Percentiles rank a stretch among this genome's conserved stretches.
These are phyloP conservation scores for Dunaliella primolecta DNA, from an alignment of 139 green algal species.

Conservation along the genomic window DNA sequence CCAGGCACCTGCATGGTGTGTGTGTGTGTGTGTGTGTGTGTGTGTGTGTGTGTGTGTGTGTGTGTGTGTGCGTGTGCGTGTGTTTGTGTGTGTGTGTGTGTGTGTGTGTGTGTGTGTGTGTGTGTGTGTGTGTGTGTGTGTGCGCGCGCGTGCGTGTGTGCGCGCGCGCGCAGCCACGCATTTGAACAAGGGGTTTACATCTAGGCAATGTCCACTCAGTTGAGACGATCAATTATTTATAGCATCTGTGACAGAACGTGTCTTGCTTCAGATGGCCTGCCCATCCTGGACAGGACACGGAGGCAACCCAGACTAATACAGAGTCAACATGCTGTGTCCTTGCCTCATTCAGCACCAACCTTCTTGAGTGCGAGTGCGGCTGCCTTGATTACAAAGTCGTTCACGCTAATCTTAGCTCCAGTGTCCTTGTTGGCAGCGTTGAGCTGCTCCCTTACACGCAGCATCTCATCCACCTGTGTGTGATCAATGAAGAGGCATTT, in stretches of 20 bases:
- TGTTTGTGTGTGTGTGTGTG: slow-evolving; percentile 6
- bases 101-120: slow-evolving; percentile 2
- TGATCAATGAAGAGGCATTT: background rate
- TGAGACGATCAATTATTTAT: too few relatives aligned
- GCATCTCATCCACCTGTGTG: slow-evolving; percentile 60
- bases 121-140: background rate
- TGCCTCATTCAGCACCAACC: too few relatives aligned
- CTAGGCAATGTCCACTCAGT: too few relatives aligned
- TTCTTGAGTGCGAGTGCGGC: slow-evolving; percentile 73
- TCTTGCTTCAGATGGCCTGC: too few relatives aligned
- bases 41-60: background rate
- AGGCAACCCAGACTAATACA: too few relatives aligned
- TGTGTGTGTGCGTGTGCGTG: background rate
- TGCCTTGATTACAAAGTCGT: slow-evolving; percentile 97
- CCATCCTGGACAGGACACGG: too few relatives aligned
- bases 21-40: background rate
- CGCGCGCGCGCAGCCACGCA: too few relatives aligned
- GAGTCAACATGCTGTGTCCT: too few relatives aligned
- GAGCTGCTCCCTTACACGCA: slow-evolving; percentile 53
- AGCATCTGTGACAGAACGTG: too few relatives aligned
- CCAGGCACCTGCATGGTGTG: slow-evolving; percentile 45
- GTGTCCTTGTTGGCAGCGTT: slow-evolving; percentile 51
- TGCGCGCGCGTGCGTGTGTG: background rate
- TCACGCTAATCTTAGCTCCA: slow-evolving; percentile 85
- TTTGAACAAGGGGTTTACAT: too few relatives aligned